phyloP scores from a whole-genome alignment of 805 yeast genomes.

The Teunomyces lycoperdinae region DNA sequence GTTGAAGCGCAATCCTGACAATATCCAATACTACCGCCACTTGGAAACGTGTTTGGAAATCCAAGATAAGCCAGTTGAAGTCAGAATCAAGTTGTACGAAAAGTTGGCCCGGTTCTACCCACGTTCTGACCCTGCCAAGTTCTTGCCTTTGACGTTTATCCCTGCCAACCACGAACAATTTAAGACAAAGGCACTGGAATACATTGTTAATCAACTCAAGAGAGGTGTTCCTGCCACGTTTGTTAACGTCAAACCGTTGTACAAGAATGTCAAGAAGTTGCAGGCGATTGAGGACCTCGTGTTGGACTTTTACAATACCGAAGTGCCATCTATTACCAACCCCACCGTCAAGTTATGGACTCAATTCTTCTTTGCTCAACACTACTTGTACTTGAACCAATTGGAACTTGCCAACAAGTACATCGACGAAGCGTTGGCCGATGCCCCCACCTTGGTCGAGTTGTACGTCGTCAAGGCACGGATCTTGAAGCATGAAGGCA shows the following conservation, averaged over 20 bases:
- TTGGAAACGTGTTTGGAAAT: slow-evolving; percentile 64
- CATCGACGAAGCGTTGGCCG: slow-evolving; percentile 62
- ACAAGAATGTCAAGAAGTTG: slow-evolving; percentile 42
- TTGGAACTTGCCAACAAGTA: slow-evolving; percentile 51
- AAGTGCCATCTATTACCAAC: slow-evolving; percentile 24
- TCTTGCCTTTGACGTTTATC: slow-evolving; percentile 73
- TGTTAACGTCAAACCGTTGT: slow-evolving; percentile 79
- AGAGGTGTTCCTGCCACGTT: slow-evolving; percentile 91
- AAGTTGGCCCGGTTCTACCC: slow-evolving; percentile 73
- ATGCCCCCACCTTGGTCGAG: slow-evolving; percentile 85
- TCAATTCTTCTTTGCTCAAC: slow-evolving; percentile 74
- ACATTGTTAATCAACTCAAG: slow-evolving; percentile 59
- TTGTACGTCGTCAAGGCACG: slow-evolving; percentile 77
- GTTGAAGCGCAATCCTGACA: slow-evolving; percentile 84
- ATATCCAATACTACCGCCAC: slow-evolving; percentile 57
- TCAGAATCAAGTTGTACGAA: slow-evolving; percentile 59
- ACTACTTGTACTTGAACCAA: slow-evolving; percentile 56
- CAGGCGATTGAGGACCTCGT: slow-evolving; percentile 54
- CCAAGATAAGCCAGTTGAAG: slow-evolving; percentile 37
- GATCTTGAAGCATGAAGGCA: slow-evolving; percentile 69
- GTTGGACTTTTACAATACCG: slow-evolving; percentile 39
- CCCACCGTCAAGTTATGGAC: slow-evolving; percentile 66
- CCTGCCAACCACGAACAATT: slow-evolving; percentile 51
- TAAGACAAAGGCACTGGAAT: slow-evolving; percentile 45
- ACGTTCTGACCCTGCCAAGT: slow-evolving; percentile 73